Conservation (phyloP, 2,329 filamentous ascomycete genomes). For the Cercospora brassicicola region DNA sequence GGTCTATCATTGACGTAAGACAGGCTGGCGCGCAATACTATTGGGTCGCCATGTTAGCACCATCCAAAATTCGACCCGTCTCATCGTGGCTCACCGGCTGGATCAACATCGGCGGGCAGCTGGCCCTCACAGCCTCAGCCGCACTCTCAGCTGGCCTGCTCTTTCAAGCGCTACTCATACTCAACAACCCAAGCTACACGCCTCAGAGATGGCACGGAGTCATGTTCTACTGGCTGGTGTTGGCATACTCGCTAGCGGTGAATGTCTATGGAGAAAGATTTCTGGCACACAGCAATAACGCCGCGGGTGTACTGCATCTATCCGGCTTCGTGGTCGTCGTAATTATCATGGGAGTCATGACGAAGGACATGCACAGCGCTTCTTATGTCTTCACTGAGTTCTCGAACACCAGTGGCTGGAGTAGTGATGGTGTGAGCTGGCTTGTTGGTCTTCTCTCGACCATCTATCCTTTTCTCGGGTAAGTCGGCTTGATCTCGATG, state of each 20-base stretch:
- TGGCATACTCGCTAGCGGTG: slow-evolving; percentile 26
- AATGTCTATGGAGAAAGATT: slow-evolving; percentile 27
- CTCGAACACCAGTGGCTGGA: slow-evolving; percentile 26
- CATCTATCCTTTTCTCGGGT: slow-evolving; percentile 26
- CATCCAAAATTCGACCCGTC: slow-evolving; percentile 38
- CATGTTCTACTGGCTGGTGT: slow-evolving; percentile 26
- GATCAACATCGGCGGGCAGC: slow-evolving; percentile 27
- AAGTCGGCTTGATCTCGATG: not conserved
- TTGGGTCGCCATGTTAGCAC: slow-evolving; percentile 47
- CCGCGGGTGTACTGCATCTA: slow-evolving; percentile 47
- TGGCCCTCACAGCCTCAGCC: slow-evolving; percentile 24
- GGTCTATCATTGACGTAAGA: not conserved
- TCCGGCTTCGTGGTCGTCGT: slow-evolving; percentile 52
- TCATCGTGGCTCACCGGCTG: slow-evolving; percentile 43
- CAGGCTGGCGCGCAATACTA: slow-evolving; percentile 47
- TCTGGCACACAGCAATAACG: slow-evolving; percentile 47
- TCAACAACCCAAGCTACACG: slow-evolving; percentile 25
- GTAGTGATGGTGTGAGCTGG: slow-evolving; percentile 22
- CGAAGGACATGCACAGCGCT: slow-evolving; percentile 40
- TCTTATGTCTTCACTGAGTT: slow-evolving; percentile 23
- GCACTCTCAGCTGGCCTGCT: slow-evolving; percentile 21
- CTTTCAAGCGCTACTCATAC: slow-evolving; percentile 25
- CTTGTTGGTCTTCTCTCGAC: slow-evolving; percentile 24
- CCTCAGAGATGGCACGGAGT: slow-evolving; percentile 32
- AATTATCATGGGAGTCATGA: slow-evolving; percentile 42